These are phyloP conservation scores for Fusarium hainanense DNA, from an alignment of 2,329 filamentous ascomycete genomes.

Conservation along the genomic window DNA sequence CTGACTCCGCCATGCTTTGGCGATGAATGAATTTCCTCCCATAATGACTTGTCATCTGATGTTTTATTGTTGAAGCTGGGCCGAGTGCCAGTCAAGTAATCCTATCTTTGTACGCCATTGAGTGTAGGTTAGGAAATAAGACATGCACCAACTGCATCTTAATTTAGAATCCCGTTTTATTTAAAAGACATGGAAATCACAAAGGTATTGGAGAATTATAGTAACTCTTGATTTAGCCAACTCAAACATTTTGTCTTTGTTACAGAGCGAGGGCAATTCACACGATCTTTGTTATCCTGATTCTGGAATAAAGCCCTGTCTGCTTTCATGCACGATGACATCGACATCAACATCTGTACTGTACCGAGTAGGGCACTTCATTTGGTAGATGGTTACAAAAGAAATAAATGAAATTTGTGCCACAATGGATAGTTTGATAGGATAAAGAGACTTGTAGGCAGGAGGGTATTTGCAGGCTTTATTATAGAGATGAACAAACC, in stretches of 20 bases:
- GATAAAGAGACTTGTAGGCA: background rate
- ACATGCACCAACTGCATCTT: background rate
- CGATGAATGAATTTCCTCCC: slow-evolving; percentile 6
- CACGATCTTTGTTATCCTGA: slow-evolving; percentile 2
- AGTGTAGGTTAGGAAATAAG: slow-evolving; percentile 9
- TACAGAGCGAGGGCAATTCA: background rate
- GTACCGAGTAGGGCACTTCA: background rate
- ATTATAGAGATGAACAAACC: slow-evolving; percentile 10
- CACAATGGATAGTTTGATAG: background rate
- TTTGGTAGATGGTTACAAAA: background rate
- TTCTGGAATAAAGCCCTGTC: slow-evolving; percentile 22
- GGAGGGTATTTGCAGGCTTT: slow-evolving; percentile 2
- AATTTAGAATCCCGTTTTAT: background rate
- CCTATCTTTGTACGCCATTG: background rate
- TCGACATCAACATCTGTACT: background rate
- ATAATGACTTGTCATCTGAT: background rate
- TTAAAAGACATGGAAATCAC: background rate
- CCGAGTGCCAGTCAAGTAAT: background rate
- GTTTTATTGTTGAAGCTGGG: background rate
- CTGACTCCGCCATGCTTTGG: background rate
- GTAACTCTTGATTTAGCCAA: no score
- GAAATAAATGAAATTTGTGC: background rate
- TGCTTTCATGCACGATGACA: slow-evolving; percentile 36
- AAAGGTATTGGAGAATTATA: fast-evolving
- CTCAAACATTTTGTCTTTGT: background rate